Evolutionary conservation across 2,329 filamentous ascomycete species (phyloP), one percentile per base, ranked within the genome.

Genomic region (Alternaria gansuensis): DNA sequence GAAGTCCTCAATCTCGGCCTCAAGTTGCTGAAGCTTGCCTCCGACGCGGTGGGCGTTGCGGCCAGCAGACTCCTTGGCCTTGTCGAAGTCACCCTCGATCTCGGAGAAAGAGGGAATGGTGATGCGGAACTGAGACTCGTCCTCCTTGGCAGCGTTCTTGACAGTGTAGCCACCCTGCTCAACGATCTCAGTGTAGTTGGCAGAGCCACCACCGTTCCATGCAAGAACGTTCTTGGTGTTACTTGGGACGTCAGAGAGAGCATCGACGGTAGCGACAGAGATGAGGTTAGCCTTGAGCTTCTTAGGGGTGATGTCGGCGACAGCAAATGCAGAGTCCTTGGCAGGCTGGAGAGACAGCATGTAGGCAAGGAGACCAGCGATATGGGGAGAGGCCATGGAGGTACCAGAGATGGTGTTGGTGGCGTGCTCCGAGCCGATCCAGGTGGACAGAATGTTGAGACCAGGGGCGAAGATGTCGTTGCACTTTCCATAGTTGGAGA

Each of bases 401-500:
- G 95, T 99, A 80, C 95, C 95, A 40, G 94, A 98, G 84, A 99
- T 99, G 82, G 92, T 97, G 89, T 99, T 99, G 84, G 92, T 88
- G 75, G 95, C 94, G 75, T 94, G 89, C 81, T 95, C 91, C 87
- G 90, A 94, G 78, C 96, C 95, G 74, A 96, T 97, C 95, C 95
- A 99, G 79, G 95, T 98, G 67, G 95, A 99, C 73, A 92, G 87
- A 74, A 99, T 97, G 89, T 93, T 97, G 75, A 97, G 86, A 76
- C 95, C 95, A 62, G 95, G 95, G 65, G 93, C 95, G 75, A 99
- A 99, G 85, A 99, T 97, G 82, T 99, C 95, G 79, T 94, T 97
- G 87, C 95, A 99, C 86, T 94, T 95, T 80, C 95, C 95, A 81
- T 89, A 98, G 91, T 99, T 99, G 88, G 96, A 99, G 89, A 99